phyloP scores from a whole-genome alignment of 1,139 yeast genomes.

The Yamadazyma diddensiae region DNA sequence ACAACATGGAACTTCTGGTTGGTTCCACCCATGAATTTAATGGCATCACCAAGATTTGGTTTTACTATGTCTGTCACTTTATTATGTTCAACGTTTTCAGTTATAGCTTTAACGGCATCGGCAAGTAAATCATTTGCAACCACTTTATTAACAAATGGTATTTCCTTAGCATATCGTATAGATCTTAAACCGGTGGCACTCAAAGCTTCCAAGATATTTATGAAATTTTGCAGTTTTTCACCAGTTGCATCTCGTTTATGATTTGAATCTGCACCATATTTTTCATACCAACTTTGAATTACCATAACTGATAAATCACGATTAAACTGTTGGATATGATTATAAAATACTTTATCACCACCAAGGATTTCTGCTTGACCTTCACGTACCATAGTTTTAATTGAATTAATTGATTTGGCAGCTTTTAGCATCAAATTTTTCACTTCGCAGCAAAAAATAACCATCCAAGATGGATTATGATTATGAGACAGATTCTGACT shows the following conservation, averaged over 20 bases:
- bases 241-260: constrained; percentile 18
- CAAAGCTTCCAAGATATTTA: constrained; percentile 79
- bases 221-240: constrained; percentile 23
- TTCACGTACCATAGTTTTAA: constrained; percentile 33
- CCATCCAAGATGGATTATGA: constrained; percentile 5
- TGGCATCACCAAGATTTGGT: constrained; percentile 85
- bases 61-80: constrained; percentile 49
- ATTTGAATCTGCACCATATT: constrained; percentile 33
- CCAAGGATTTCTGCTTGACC: constrained; percentile 76
- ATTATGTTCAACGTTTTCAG: constrained; percentile 68
- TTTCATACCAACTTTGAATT: constrained; percentile 79
- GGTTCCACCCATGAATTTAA: constrained; percentile 65
- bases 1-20: constrained; percentile 68
- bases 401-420: background rate
- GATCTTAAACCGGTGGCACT: constrained; percentile 96
- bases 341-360: constrained; percentile 80
- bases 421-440: constrained; percentile 2
- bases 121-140: constrained; percentile 87
- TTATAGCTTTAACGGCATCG: constrained; percentile 83
- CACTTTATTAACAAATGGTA: constrained; percentile 66
- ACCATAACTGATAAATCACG: constrained; percentile 85
- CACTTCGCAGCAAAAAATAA: constrained; percentile 3
- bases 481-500: constrained; percentile 12
- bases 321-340: constrained; percentile 95
- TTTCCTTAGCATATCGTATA: constrained; percentile 86